phyloP scores from a whole-genome alignment of 768 basidiomycete species.

The Rhodotorula paludigena region DNA sequence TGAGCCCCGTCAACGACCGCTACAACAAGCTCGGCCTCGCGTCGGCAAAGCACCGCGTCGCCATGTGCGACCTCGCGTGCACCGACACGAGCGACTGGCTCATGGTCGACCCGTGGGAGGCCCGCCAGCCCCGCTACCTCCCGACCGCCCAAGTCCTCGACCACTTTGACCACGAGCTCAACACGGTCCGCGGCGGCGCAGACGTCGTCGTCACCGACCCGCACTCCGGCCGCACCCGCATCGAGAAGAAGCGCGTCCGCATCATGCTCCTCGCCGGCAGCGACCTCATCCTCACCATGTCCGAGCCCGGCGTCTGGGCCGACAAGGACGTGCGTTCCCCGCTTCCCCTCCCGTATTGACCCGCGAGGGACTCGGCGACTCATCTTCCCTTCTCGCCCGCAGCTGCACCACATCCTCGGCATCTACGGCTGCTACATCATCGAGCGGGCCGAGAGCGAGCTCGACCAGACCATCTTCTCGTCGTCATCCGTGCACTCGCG shows the following conservation, averaged over 20 bases:
- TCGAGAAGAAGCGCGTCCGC: constrained; percentile 67
- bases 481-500: constrained; percentile 43
- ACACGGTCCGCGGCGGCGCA: constrained; percentile 65
- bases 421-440: constrained; percentile 91
- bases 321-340: constrained; percentile 72
- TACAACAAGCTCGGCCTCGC: constrained; percentile 96
- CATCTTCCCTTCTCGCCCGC: neutral
- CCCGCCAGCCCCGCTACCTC: constrained; percentile 79
- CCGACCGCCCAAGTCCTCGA: constrained; percentile 95
- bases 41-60: constrained; percentile 77
- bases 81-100: constrained; percentile 88
- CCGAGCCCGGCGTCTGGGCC: constrained; percentile 96
- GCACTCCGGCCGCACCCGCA: constrained; percentile 14
- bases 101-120: constrained; percentile 98
- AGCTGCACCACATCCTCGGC: constrained; percentile 95
- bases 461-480: constrained; percentile 48
- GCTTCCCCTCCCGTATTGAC: neutral
- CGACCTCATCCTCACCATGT: constrained; percentile 95
- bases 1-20: constrained; percentile 89
- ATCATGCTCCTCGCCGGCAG: constrained; percentile 96
- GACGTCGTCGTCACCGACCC: constrained; percentile 27
- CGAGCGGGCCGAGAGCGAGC: constrained; percentile 84
- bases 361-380: too few relatives aligned
- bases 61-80: constrained; percentile 64
- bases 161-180: constrained; percentile 93